Conservation (phyloP, 257 asterid genomes). For the Ilex aquifolium region DNA sequence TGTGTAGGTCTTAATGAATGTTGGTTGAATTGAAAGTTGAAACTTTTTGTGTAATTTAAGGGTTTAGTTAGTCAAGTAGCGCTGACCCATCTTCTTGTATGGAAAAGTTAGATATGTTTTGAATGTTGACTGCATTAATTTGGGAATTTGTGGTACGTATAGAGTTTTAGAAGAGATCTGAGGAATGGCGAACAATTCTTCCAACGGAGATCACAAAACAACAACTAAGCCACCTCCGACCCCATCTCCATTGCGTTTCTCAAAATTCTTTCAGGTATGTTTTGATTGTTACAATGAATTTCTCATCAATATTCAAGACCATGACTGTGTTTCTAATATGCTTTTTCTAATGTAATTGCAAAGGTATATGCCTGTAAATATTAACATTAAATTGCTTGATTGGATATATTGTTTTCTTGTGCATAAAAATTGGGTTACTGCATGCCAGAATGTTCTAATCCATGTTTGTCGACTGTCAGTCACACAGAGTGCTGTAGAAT, state of each 20-base stretch:
- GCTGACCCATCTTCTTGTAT: too few relatives aligned
- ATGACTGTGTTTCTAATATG: neutral
- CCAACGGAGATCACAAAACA: constrained; percentile 19
- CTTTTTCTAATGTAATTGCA: neutral
- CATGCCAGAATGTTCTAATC: too few relatives aligned
- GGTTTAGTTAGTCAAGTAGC: too few relatives aligned
- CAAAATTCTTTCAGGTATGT: constrained; percentile 29
- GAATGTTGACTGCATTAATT: neutral
- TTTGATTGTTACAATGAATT: neutral
- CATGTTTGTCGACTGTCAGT: too few relatives aligned
- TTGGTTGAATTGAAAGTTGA: too few relatives aligned
- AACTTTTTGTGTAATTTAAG: too few relatives aligned
- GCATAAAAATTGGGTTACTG: too few relatives aligned
- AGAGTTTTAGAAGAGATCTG: constrained; percentile 4
- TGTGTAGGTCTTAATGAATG: too few relatives aligned
- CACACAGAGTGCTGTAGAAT: too few relatives aligned
- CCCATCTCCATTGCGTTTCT: constrained; percentile 27
- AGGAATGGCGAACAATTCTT: constrained; percentile 17
- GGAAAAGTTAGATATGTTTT: too few relatives aligned
- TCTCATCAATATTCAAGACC: neutral
- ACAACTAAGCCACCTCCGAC: constrained; percentile 27
- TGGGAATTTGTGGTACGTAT: constrained; percentile 7
- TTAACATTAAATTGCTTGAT: neutral
- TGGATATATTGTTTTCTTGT: neutral
- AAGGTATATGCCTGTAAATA: neutral